Evolutionary conservation across 163 green algal genomes (phyloP).

Genomic region (Picocystis sp.): DNA sequence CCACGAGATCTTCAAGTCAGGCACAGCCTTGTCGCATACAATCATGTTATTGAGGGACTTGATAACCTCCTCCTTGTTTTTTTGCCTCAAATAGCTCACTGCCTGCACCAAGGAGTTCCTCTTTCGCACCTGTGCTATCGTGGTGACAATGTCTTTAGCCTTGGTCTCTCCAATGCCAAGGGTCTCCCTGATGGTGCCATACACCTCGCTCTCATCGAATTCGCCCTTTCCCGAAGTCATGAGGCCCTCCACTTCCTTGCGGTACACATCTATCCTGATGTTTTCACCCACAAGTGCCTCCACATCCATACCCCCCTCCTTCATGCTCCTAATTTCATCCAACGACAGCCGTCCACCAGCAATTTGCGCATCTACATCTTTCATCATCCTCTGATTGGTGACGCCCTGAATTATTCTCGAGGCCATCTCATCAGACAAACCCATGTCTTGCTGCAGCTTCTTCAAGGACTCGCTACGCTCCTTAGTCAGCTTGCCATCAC

Average conservation of each 20-base stretch:
- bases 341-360: conserved; percentile 21
- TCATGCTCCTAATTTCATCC: conserved; percentile 47
- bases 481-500: conserved; percentile 38
- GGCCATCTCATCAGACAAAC: conserved; percentile 49
- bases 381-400: conserved; percentile 15
- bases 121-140: conserved; percentile 24
- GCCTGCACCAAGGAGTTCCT: conserved; percentile 31
- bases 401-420: conserved; percentile 69
- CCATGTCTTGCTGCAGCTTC: conserved; percentile 57
- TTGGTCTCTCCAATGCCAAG: conserved; percentile 15
- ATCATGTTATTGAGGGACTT: conserved; percentile 26
- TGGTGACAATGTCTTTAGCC: conserved; percentile 10
- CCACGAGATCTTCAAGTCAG: conserved; percentile 24
- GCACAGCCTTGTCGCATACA: conserved; percentile 17
- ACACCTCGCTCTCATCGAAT: conserved; percentile 41
- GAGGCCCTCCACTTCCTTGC: conserved; percentile 19
- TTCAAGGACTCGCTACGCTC: conserved; percentile 53
- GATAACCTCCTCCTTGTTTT: conserved; percentile 39
- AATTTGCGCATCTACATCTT: conserved; percentile 12
- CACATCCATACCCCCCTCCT: conserved; percentile 49
- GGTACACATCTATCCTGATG: conserved; percentile 41
- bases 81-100: conserved; percentile 44
- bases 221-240: conserved; percentile 31
- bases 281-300: conserved; percentile 33
- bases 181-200: conserved; percentile 36